Evolutionary conservation across 2,329 filamentous ascomycete genomes (phyloP), one percentile per base, ranked within the genome.

Genomic region (Colletotrichum sp.): DNA sequence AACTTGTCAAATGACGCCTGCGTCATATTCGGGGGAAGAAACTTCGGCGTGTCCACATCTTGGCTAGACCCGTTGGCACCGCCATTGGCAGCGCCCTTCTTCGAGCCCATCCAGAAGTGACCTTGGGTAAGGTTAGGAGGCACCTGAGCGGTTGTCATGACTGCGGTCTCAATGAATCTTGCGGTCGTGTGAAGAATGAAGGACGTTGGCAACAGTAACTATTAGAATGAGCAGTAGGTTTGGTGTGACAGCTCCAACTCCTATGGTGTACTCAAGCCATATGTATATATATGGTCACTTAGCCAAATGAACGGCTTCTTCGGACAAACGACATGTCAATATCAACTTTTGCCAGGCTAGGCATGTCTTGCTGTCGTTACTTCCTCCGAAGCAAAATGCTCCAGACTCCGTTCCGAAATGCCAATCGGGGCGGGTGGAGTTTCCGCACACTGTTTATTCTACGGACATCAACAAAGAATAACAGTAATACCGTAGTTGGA

Each of bases 101-200:
- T 36, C 8, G 25, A 25, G 34, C 69, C 69, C 34, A 66, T n/a
- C 69, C 69, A 71, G 61, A 60, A 71, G 34, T 71, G 69, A n/a
- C 69, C 62, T 9, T 34, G 58, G 3, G 55, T 27, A 9, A 32
- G 27, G 32, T 25, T 66, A n/a, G 34, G 69, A 13, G 61, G 69
- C 7, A 56, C 25, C 10, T 61, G 48, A 34, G 69, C 48, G 10
- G 69, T 62, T 32, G 67, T 70, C 67, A 70, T 70, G 27, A 9
- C 52, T 15, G 25, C n/a, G 15, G 10, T 52, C n/a, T 52, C 10
- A 25, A 28, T 64, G 32, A 13, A 27, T 25, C 8, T 9, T 22
- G 22, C 8, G n/a, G 16, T 64, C 3, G 18, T 27, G 16, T 25
- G 18, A 61, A 5, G 9, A 12, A 34, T 2, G 28, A 61, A 30